A percentile compares a stretch with the other conserved stretches of the same genome.
phyloP scores from a whole-genome alignment of 1,284 basidiomycete species.

The Pyrrhoderma noxium region DNA sequence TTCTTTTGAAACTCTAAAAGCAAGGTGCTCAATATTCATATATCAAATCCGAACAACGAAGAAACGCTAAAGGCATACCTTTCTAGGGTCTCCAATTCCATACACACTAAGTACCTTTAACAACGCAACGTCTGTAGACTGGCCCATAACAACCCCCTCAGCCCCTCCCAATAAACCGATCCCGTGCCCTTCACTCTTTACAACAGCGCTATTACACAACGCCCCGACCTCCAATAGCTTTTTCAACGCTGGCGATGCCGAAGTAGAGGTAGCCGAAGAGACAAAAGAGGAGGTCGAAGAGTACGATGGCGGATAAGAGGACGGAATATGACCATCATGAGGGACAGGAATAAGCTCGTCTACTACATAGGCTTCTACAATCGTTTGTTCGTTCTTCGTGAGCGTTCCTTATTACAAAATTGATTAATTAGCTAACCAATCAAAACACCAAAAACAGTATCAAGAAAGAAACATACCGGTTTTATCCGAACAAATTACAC shows the following conservation, averaged over 20 bases:
- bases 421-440: constrained; percentile 8
- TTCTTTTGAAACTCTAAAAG: constrained; percentile 62
- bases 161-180: no score
- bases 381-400: constrained; percentile 94
- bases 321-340: no score
- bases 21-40: background rate
- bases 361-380: constrained; percentile 81
- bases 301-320: no score
- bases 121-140: constrained; percentile 91
- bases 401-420: constrained; percentile 61
- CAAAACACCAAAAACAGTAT: no score
- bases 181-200: no score
- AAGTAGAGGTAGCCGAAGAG: constrained; percentile 40
- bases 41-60: constrained; percentile 6
- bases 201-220: constrained; percentile 66
- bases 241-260: constrained; percentile 45
- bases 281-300: no score
- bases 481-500: constrained; percentile 96
- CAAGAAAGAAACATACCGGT: constrained; percentile 56
- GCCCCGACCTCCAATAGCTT: constrained; percentile 62
- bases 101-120: constrained; percentile 76
- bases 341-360: constrained; percentile 75
- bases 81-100: constrained; percentile 53
- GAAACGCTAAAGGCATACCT: constrained; percentile 1
- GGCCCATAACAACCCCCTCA: constrained; percentile 74